A percentile compares a stretch with the other conserved stretches of the same genome.
Evolutionary conservation across 257 asterid species (phyloP).

Genomic region (Fraxinus pennsylvanica): DNA sequence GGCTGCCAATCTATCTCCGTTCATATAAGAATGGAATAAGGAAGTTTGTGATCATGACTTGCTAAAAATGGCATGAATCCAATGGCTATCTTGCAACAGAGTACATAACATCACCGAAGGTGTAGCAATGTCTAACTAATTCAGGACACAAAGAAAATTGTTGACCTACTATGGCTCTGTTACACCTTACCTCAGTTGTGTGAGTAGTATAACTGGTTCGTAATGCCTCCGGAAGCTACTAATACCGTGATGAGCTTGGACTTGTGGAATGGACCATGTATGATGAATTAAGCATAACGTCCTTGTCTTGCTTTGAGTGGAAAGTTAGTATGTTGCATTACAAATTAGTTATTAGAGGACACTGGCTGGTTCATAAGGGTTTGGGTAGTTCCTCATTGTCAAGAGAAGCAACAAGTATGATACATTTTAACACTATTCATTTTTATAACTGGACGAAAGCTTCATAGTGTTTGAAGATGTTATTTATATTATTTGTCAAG

Average conservation of each 20-base stretch:
- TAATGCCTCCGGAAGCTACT: too few species aligned
- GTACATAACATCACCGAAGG: constrained; percentile 10
- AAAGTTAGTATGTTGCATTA: neutral
- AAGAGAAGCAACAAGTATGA: neutral
- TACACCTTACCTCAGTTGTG: neutral
- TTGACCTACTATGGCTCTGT: neutral
- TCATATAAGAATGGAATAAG: neutral
- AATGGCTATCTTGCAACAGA: constrained; percentile 51
- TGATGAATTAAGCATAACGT: neutral
- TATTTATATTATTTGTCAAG: too few species aligned
- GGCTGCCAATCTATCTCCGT: constrained; percentile 18
- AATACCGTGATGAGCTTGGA: too few species aligned
- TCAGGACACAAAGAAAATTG: neutral
- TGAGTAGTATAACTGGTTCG: neutral
- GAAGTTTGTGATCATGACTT: constrained; percentile 30
- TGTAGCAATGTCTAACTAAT: neutral
- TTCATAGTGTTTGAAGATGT: neutral
- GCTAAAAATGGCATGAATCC: constrained; percentile 72
- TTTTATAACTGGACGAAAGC: neutral
- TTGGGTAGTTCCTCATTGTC: neutral
- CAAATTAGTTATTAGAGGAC: neutral
- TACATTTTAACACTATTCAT: neutral
- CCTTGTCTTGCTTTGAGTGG: neutral
- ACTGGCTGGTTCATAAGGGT: neutral
- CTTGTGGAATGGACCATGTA: neutral